These are phyloP conservation scores for Populus deltoides DNA, from an alignment of 345 rosid genomes.

Conservation along the genomic window DNA sequence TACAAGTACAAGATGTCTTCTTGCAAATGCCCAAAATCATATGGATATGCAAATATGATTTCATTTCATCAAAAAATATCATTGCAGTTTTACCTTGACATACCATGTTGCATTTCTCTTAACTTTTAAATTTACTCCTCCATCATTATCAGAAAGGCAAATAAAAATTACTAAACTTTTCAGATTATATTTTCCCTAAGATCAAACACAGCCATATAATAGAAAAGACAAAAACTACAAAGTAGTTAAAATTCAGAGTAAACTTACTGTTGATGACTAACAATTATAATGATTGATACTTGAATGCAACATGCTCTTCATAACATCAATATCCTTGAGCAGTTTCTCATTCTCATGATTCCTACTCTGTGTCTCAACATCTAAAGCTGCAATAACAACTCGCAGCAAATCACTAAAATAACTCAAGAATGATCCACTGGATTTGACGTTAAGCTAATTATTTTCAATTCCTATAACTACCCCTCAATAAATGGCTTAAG, in stretches of 20 bases:
- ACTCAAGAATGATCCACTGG: neutral
- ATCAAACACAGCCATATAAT: neutral
- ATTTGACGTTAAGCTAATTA: neutral
- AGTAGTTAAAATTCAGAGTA: neutral
- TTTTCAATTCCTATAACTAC: neutral
- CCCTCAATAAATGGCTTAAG: neutral
- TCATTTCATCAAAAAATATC: neutral
- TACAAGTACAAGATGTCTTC: neutral
- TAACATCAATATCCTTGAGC: constrained; percentile 32
- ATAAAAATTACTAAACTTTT: neutral
- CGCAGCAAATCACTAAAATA: neutral
- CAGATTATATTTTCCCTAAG: neutral
- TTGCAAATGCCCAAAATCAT: neutral
- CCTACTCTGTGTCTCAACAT: constrained; percentile 30
- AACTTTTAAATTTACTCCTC: neutral
- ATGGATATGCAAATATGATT: neutral
- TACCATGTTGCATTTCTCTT: neutral
- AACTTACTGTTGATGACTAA: constrained; percentile 11
- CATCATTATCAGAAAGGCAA: neutral
- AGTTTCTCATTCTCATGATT: constrained; percentile 37
- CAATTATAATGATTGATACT: neutral
- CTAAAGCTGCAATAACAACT: constrained; percentile 33
- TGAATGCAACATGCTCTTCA: constrained; percentile 27
- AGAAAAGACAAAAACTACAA: neutral
- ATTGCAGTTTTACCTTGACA: neutral